phyloP scores from a whole-genome alignment of 2,329 filamentous ascomycete genomes.

The Claviceps capensis region DNA sequence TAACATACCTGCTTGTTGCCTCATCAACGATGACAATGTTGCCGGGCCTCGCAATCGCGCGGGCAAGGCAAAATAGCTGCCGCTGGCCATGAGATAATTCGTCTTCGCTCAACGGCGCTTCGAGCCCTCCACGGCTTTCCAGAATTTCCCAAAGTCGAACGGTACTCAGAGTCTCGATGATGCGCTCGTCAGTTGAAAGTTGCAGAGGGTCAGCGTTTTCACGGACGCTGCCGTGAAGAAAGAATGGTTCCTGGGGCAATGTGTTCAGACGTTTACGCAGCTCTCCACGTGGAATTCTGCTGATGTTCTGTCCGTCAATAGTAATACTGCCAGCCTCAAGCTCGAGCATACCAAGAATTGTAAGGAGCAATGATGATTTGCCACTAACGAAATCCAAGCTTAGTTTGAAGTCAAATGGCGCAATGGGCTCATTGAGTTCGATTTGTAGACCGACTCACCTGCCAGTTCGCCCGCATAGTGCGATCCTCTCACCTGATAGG shows the following conservation, averaged over 20 bases:
- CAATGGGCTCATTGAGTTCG: not conserved
- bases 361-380: conserved; percentile 24
- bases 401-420: not conserved
- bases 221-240: conserved; percentile 33
- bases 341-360: conserved; percentile 34
- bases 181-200: conserved; percentile 22
- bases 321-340: conserved; percentile 25
- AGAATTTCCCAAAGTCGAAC: conserved; percentile 30
- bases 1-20: conserved; percentile 16
- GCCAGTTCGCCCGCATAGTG: conserved; percentile 30
- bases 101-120: conserved; percentile 17
- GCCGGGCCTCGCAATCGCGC: conserved; percentile 21
- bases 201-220: conserved; percentile 33
- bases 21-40: conserved; percentile 26
- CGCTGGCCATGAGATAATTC: conserved; percentile 28
- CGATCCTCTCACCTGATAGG: conserved; percentile 21
- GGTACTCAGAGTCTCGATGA: conserved; percentile 28
- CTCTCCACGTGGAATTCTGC: conserved; percentile 10
- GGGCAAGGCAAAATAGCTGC: conserved; percentile 28
- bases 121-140: conserved; percentile 24
- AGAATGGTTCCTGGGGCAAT: conserved; percentile 37
- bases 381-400: conserved; percentile 10
- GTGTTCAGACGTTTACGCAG: conserved; percentile 22
- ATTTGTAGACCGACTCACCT: conserved; percentile 10
- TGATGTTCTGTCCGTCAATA: conserved; percentile 29